These are phyloP conservation scores for Lactuca sativa DNA, from an alignment of 129 eudicot genomes.

Conservation along the genomic window DNA sequence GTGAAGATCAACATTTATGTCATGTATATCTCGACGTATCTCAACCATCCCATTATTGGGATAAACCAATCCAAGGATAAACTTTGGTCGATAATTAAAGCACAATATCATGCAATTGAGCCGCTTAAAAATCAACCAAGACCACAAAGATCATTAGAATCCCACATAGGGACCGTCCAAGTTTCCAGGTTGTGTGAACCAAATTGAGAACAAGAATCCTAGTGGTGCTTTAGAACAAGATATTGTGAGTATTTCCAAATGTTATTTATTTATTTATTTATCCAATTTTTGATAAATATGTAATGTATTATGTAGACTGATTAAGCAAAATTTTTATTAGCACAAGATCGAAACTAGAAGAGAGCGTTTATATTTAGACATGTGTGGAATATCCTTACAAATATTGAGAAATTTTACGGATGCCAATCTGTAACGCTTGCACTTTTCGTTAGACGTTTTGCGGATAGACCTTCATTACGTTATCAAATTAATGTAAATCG, in stretches of 20 bases:
- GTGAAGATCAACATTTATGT: not conserved
- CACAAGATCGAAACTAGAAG: not conserved
- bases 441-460: too few species aligned
- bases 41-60: not conserved
- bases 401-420: not conserved
- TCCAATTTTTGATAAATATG: not conserved
- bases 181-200: not conserved
- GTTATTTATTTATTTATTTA: not conserved
- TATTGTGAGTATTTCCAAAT: not conserved
- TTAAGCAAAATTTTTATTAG: not conserved
- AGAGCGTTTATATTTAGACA: not conserved
- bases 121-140: not conserved
- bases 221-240: not conserved
- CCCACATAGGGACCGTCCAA: not conserved
- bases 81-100: not conserved
- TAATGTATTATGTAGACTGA: not conserved
- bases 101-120: not conserved
- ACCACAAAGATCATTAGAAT: constrained; percentile 1
- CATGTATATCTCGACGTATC: not conserved
- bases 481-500: too few species aligned
- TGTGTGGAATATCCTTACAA: not conserved
- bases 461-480: too few species aligned
- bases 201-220: not conserved
- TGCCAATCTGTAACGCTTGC: too few species aligned
- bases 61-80: not conserved